Percentiles rank a stretch among this genome's conserved stretches.
Conservation (phyloP, 73 alveolate genomes). For the Paramecium tetraurelia region DNA sequence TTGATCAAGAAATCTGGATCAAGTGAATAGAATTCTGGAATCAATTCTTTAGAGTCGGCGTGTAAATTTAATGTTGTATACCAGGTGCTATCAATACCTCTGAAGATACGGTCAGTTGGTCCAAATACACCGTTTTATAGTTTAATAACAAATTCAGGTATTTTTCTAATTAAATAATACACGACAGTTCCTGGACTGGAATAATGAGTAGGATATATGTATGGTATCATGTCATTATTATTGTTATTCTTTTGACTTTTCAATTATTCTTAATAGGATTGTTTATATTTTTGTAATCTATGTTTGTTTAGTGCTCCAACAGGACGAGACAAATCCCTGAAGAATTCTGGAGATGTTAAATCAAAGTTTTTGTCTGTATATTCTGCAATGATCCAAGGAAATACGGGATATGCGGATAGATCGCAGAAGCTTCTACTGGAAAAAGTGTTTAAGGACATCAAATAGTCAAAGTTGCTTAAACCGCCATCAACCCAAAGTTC, state of each 20-base stretch:
- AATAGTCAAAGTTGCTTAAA: slow-evolving; percentile 80
- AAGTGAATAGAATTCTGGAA: slow-evolving; percentile 93
- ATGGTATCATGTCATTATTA: slow-evolving; percentile 25
- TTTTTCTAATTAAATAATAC: slow-evolving; percentile 80
- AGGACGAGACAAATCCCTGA: slow-evolving; percentile 86
- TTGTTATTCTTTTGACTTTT: slow-evolving; percentile 52
- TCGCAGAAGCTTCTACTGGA: slow-evolving; percentile 90
- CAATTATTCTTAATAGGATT: slow-evolving; percentile 58
- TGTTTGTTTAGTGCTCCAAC: slow-evolving; percentile 72
- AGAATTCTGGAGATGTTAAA: slow-evolving; percentile 57
- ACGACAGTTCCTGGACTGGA: slow-evolving; percentile 82
- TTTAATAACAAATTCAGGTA: slow-evolving; percentile 88
- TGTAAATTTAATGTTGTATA: slow-evolving; percentile 68
- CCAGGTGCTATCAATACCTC: slow-evolving; percentile 76
- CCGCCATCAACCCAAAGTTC: slow-evolving; percentile 78
- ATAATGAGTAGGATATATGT: slow-evolving; percentile 73
- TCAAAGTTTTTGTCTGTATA: slow-evolving; percentile 63
- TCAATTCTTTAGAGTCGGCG: slow-evolving; percentile 85
- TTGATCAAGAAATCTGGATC: slow-evolving; percentile 82
- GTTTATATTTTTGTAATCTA: slow-evolving; percentile 54
- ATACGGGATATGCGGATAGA: slow-evolving; percentile 92
- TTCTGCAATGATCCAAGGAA: slow-evolving; percentile 92
- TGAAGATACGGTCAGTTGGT: slow-evolving; percentile 85
- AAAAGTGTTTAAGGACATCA: slow-evolving; percentile 81
- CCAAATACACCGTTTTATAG: slow-evolving; percentile 83